A percentile compares a stretch with the other conserved stretches of the same genome.
These are phyloP conservation scores for Ricinus communis DNA, from an alignment of 345 rosid species.

Conservation along the genomic window DNA sequence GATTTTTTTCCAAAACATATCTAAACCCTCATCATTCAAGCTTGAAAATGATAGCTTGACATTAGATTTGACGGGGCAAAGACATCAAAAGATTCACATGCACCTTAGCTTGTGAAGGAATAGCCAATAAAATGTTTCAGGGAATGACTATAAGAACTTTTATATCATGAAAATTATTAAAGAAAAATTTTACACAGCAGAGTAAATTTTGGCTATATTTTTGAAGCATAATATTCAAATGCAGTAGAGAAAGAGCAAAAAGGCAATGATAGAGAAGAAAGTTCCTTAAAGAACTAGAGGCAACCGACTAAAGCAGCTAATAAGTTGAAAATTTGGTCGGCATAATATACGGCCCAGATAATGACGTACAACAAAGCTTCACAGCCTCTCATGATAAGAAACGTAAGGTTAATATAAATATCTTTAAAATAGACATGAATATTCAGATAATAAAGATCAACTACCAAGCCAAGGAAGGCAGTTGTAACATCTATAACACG, in stretches of 20 bases:
- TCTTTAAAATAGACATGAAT: background rate
- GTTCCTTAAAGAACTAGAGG: background rate
- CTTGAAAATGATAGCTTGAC: background rate
- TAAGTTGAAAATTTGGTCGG: background rate
- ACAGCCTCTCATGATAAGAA: background rate
- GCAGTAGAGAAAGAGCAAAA: background rate
- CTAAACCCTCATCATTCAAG: background rate
- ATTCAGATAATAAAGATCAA: background rate
- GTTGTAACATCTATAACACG: background rate
- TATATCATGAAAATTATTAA: too few relatives aligned
- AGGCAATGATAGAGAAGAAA: background rate
- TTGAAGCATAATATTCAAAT: too few relatives aligned
- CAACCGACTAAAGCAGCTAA: background rate
- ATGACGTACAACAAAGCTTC: background rate
- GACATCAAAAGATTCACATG: background rate
- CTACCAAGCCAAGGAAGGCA: background rate
- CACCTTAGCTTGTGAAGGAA: background rate
- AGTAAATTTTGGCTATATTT: background rate
- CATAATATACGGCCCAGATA: background rate
- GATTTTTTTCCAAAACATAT: background rate
- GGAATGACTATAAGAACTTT: too few relatives aligned
- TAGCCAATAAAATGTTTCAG: background rate
- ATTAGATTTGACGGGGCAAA: background rate
- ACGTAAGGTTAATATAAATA: background rate
- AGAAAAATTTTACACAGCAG: background rate